Evolutionary conservation across 192 early-diverging fungal genomes (phyloP).

Genomic region (Entomortierella chlamydospora): DNA sequence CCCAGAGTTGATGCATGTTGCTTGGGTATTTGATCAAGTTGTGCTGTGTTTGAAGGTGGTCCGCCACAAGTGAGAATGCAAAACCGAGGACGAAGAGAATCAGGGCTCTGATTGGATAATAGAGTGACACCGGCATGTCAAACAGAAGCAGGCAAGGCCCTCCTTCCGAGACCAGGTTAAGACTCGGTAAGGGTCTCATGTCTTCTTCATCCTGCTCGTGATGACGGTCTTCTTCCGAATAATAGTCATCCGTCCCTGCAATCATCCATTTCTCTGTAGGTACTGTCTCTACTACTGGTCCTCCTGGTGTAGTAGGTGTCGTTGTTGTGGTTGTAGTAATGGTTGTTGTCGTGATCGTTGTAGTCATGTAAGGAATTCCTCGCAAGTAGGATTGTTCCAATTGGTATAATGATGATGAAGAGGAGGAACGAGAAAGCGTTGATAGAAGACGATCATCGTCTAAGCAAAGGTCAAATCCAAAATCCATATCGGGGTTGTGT

Average conservation of each 20-base stretch:
- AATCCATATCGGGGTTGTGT: conserved; percentile 23
- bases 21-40: conserved; percentile 63
- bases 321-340: conserved; percentile 15
- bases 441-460: conserved; percentile 21
- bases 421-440: conserved; percentile 22
- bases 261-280: background rate
- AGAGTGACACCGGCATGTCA: conserved; percentile 28
- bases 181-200: background rate
- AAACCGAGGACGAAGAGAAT: conserved; percentile 72
- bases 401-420: conserved; percentile 26
- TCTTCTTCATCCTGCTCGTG: background rate
- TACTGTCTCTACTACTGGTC: background rate
- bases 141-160: conserved; percentile 32
- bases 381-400: background rate
- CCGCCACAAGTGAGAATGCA: conserved; percentile 70
- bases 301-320: background rate
- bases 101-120: conserved; percentile 61
- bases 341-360: conserved; percentile 10
- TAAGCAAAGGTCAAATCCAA: conserved; percentile 12
- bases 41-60: conserved; percentile 71
- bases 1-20: conserved; percentile 57
- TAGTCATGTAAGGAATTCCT: background rate
- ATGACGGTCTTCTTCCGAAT: background rate
- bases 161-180: conserved; percentile 28
- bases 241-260: background rate